A percentile compares a stretch with the other conserved stretches of the same genome.
phyloP scores from a whole-genome alignment of 345 rosid species.

The Hypericum perforatum region DNA sequence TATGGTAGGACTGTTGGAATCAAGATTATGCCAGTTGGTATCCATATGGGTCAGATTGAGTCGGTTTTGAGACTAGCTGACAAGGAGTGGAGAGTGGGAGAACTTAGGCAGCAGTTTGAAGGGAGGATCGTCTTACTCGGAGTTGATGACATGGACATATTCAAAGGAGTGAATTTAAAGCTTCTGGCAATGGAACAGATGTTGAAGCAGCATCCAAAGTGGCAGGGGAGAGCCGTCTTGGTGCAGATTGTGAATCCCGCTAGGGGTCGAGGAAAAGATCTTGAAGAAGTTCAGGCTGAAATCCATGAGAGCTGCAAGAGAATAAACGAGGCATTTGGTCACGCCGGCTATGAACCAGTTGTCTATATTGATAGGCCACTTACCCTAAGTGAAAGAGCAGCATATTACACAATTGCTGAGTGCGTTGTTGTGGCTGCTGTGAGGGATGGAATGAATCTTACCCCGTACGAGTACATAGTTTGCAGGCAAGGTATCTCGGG shows the following conservation, averaged over 20 bases:
- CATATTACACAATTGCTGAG: constrained; percentile 1
- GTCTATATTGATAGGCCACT: background rate
- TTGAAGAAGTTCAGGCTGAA: constrained; percentile 3
- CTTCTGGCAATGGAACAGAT: constrained; percentile 3
- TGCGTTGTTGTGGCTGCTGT: constrained; percentile 2
- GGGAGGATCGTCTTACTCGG: background rate
- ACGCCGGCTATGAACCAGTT: constrained; percentile 1
- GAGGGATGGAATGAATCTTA: constrained; percentile 3
- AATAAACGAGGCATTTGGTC: background rate
- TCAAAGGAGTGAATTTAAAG: constrained; percentile 2
- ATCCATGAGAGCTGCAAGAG: constrained; percentile 5
- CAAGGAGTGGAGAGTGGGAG: constrained; percentile 1
- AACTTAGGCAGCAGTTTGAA: constrained; percentile 3
- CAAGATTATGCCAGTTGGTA: constrained; percentile 4
- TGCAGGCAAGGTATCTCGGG: constrained; percentile 2
- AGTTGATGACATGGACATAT: constrained; percentile 5
- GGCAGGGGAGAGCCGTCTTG: constrained; percentile 2
- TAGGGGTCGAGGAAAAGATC: constrained; percentile 5
- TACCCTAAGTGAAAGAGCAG: background rate
- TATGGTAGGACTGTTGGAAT: constrained; percentile 5
- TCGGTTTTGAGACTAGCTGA: background rate
- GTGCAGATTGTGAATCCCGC: constrained; percentile 5
- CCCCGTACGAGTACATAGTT: constrained; percentile 2
- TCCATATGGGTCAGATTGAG: constrained; percentile 6
- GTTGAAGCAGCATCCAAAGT: constrained; percentile 6